These are phyloP conservation scores for Lipomyces mesembrius DNA, from an alignment of 805 yeast species.

Conservation along the genomic window DNA sequence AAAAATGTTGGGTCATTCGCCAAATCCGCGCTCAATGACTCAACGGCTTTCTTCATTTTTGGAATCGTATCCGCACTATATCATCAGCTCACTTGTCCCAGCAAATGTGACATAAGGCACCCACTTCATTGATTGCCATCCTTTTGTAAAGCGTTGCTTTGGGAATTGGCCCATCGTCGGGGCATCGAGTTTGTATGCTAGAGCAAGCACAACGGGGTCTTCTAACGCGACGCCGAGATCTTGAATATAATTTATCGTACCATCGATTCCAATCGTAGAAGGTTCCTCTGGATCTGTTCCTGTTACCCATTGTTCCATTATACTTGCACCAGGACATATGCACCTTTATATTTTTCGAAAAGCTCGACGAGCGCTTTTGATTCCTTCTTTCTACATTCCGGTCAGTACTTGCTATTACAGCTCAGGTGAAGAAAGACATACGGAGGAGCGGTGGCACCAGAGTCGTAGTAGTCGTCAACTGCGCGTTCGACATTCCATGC, in stretches of 20 bases:
- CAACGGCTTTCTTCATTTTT: conserved; percentile 55
- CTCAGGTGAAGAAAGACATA: background rate
- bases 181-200: conserved; percentile 70
- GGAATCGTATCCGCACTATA: conserved; percentile 43
- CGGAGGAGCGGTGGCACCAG: conserved; percentile 8
- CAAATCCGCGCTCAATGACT: conserved; percentile 47
- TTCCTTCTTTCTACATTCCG: conserved; percentile 11
- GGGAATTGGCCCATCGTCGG: conserved; percentile 69
- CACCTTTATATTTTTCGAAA: conserved; percentile 42
- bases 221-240: conserved; percentile 77
- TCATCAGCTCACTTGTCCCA: background rate
- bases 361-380: conserved; percentile 30
- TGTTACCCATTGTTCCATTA: background rate
- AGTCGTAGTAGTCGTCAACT: conserved; percentile 45
- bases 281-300: conserved; percentile 39
- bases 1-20: conserved; percentile 51
- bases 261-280: conserved; percentile 69
- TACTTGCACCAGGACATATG: background rate
- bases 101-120: background rate
- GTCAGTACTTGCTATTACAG: background rate
- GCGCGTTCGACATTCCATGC: conserved; percentile 46
- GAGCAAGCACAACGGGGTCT: conserved; percentile 67
- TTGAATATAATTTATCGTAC: conserved; percentile 68
- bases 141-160: conserved; percentile 54
- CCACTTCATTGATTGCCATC: conserved; percentile 56